Evolutionary conservation across 2,329 filamentous ascomycete species (phyloP).

Genomic region (Colletotrichum agaves): DNA sequence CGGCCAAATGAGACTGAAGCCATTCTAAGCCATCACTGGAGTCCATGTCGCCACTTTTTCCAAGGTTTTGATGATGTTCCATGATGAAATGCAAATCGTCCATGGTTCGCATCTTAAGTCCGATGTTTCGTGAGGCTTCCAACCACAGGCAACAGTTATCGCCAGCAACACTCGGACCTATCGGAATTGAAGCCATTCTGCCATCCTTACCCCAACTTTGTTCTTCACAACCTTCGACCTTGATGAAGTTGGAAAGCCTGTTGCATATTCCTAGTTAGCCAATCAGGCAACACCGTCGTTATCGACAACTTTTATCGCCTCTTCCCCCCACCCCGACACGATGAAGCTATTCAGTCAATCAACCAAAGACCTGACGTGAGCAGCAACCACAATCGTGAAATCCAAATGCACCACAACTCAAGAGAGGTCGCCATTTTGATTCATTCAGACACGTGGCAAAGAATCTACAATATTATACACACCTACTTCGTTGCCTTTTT

Average conservation of each 20-base stretch:
- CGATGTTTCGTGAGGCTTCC: not conserved
- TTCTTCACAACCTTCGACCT: not conserved
- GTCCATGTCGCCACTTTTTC: not conserved
- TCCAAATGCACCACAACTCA: not conserved
- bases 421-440: constrained; percentile 12
- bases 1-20: constrained; percentile 15
- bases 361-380: too few species aligned
- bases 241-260: not conserved
- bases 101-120: not conserved
- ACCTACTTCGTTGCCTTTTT: constrained; percentile 4
- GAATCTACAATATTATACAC: constrained; percentile 37
- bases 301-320: not conserved
- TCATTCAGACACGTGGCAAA: constrained; percentile 32
- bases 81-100: constrained; percentile 9
- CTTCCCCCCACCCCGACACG: too few species aligned
- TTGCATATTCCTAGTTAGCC: not conserved
- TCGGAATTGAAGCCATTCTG: constrained; percentile 24
- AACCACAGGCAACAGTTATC: constrained; percentile 12
- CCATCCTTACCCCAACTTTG: constrained; percentile 33
- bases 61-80: not conserved
- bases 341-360: constrained; percentile 8
- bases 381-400: not conserved
- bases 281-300: constrained; percentile 16
- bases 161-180: not conserved
- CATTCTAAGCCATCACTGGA: not conserved